Evolutionary conservation across 805 yeast species (phyloP), one percentile per base, ranked within the genome.

Genomic region (Nakazawaea molendinolei): DNA sequence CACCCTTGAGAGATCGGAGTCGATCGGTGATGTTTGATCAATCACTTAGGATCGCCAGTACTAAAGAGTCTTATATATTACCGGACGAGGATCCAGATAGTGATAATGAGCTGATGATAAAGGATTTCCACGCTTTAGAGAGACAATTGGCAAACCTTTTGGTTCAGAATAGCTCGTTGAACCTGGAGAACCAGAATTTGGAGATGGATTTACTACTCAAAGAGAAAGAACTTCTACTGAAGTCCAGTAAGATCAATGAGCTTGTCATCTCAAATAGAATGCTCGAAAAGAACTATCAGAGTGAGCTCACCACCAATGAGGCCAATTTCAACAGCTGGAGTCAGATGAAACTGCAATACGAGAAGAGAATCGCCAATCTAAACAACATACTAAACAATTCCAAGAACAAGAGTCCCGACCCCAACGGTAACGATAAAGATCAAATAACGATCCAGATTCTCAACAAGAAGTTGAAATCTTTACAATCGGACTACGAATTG

Each of bases 401-500:
- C n/a, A 9, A 15, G 7, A 40, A 27, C 16, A 25, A 20, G 25
- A 33, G 9, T 20, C 16, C 23, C 20, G 19, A 18, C 25, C 20
- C 21, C 10, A 21, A 24, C 9, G 18, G 10, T 14, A 20, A 13
- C 12, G 21, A 27, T 17, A 23, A 33, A n/a, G 31, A 30, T 6
- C 16, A 26, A 22, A 14, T 17, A 8, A 30, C 50, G 23, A 47
- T 53, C 4, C 49, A 46, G 9, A 46, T 43, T 25, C 37, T 59
- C 13, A 44, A 36, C n/a, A 55, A 51, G 31, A 50, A 44, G 34
- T 42, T 56, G 3, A 57, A 56, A 34, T 61, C 69, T 2, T 53
- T 74, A 15, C 66, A 67, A 46, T 63, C 67, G 36, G 73, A 74
- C 43, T 65, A 61, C 44, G 79, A 74, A 43, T 53, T 74, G 17